Base-by-base conservation (phyloP, 163 green algal species). In the Chlorella variabilis region DNA sequence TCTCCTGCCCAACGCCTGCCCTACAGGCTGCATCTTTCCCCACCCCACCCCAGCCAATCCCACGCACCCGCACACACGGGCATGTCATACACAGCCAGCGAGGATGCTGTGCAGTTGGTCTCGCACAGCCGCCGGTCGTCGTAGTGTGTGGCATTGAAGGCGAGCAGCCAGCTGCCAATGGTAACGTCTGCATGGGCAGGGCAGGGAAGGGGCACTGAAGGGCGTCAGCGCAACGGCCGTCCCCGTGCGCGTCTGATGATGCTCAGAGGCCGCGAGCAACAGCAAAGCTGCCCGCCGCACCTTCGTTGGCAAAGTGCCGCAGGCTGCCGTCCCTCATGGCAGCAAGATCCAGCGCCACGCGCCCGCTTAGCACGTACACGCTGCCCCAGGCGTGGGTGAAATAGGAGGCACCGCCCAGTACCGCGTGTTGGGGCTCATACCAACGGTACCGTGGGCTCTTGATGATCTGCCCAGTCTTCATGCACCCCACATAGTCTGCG, bases 401-500 rank as follows among this genome's bases (percentile, higher is more conserved):
- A 48, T 94, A 94, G 6, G 41, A 58, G 7, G 33, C 31, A 5
- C 74, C 49, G 27, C 90, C 90, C 29, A 95, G 66, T 25, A 94
- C 48, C 34, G 23, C 56, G 73, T 91, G 84, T 71, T 93, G 86
- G 2, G 89, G 91, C 84, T 95, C 91, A 63, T 87, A 91, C 91
- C 91, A 94, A 27, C 90, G 81, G 25, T 82, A 80, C n/a, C 79
- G 62, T 8, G 66, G 69, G 13, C 80, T 71, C 23, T 71, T 89
- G 63, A 91, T 84, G 36, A 94, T 84, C 1, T 75, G 41, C 3
- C 91, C 91, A 17, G 65, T 91, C 83, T 94, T 94, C 90, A 94
- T 94, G 86, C 91, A 94, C 0, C 91, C 91, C 38, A 94, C 75
- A 58, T 94, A 94, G 63, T 92, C 91, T 86, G 87, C 77, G 45